Evolutionary conservation across 139 green algal genomes (phyloP), one percentile per base, ranked within the genome.

Genomic region (Coelastrella sp.): DNA sequence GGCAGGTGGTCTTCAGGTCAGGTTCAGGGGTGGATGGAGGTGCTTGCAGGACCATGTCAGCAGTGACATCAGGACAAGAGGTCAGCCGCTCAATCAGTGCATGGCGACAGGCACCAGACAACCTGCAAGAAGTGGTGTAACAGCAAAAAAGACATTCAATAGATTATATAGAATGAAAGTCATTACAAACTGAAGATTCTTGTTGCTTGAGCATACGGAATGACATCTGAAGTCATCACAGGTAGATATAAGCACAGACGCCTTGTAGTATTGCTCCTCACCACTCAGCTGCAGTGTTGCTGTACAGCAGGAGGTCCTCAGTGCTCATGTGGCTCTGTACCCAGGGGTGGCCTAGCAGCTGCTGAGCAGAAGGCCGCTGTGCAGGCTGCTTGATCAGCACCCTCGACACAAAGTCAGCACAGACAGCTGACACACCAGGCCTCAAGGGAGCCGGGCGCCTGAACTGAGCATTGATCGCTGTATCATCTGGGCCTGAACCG

Each of bases 341-440:
- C 85, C 90, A 91, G 2, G 91, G 84, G 74, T 93, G 89, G 23
- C 88, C 71, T 37, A 92, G 72, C 77, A 91, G 76, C 30, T 88
- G 35, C 35, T 83, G 67, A 9, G 91, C 91, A 27, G 73, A 81
- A 25, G 87, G 67, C 41, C 91, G 88, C 43, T 85, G 37, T 9
- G 35, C 84, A 3, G 89, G 85, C 66, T 91, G 84, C 48, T 76
- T 72, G 38, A 67, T 34, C 40, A 92, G 73, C 35, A 72, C 63
- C 23, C 35, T 13, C 8, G 45, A 48, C 21, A 91, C 69, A 81
- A 92, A 91, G 69, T 88, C 67, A 3, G 45, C 50, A 23, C 77
- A 84, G 40, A 38, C 75, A 17, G 13, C 8, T 1, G 40, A 75
- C 32, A 90, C 53, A 30, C 75, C 23, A 13, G 53, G 35, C 51